These are phyloP conservation scores for Ilyonectria mors-panacis DNA, from an alignment of 2,329 filamentous ascomycete genomes.

Conservation along the genomic window DNA sequence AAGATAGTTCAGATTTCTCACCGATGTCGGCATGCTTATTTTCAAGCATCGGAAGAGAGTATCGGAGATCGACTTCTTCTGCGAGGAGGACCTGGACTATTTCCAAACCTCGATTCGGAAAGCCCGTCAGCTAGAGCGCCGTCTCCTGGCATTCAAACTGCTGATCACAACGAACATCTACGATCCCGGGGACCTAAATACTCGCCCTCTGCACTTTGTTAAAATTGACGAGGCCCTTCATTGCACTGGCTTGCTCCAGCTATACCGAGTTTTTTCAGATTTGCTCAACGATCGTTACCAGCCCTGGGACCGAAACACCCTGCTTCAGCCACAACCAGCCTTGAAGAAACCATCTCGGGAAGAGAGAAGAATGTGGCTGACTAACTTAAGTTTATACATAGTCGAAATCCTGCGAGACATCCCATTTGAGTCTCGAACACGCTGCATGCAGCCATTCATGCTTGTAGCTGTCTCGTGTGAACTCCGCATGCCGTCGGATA, in stretches of 20 bases:
- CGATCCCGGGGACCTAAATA: too few species aligned
- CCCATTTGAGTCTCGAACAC: conserved; percentile 19
- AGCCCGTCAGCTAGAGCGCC: too few species aligned
- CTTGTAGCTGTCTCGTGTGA: conserved; percentile 34
- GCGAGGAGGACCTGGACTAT: too few species aligned
- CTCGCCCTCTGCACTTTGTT: neutral
- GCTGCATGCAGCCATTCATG: conserved; percentile 21
- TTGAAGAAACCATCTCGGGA: conserved; percentile 13
- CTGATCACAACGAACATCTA: neutral
- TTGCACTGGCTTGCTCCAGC: conserved; percentile 35
- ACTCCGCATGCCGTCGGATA: conserved; percentile 8
- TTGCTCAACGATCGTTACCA: conserved; percentile 37
- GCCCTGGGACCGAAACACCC: conserved; percentile 26
- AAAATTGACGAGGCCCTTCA: conserved; percentile 41
- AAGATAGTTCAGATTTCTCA: too few species aligned
- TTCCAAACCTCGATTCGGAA: too few species aligned
- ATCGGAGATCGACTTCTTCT: too few species aligned
- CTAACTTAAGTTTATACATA: conserved; percentile 30
- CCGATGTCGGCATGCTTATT: too few species aligned
- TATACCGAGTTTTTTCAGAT: conserved; percentile 45
- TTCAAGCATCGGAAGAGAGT: too few species aligned
- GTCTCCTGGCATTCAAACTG: too few species aligned
- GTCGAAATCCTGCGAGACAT: conserved; percentile 31
- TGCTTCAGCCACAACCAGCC: conserved; percentile 18
- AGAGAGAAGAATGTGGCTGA: conserved; percentile 39